Evolutionary conservation across 306 rosid species (phyloP).

Genomic region (Acmispon strigosus): DNA sequence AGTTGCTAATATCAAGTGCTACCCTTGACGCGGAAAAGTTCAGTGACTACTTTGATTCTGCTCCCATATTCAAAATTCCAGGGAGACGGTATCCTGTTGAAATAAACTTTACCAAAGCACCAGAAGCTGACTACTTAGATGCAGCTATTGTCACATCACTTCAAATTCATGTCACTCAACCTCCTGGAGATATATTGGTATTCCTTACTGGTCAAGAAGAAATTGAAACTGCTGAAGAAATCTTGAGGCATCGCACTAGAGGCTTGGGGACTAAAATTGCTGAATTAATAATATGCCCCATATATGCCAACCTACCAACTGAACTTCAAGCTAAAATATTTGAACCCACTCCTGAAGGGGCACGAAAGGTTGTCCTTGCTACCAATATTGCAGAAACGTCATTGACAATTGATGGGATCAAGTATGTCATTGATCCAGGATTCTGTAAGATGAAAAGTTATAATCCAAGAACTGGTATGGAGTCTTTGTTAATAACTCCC

Average conservation of each 20-base stretch:
- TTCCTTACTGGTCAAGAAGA: conserved; percentile 97
- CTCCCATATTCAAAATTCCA: conserved; percentile 92
- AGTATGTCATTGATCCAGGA: conserved; percentile 95
- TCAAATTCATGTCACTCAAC: conserved; percentile 86
- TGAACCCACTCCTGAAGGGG: conserved; percentile 98
- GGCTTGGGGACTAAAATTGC: conserved; percentile 95
- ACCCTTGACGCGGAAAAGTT: conserved; percentile 96
- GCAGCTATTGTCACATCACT: conserved; percentile 93
- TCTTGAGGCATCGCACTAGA: conserved; percentile 73
- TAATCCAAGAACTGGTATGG: conserved; percentile 94
- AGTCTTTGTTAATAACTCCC: conserved; percentile 74
- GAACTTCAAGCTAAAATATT: conserved; percentile 92
- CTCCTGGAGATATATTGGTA: conserved; percentile 85
- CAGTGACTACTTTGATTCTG: conserved; percentile 87
- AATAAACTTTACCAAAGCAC: conserved; percentile 81
- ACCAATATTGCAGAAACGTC: conserved; percentile 98
- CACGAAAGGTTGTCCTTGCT: conserved; percentile 91
- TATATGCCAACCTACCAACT: conserved; percentile 92
- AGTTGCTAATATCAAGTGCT: conserved; percentile 91
- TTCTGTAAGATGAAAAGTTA: conserved; percentile 56
- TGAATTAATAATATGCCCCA: conserved; percentile 88
- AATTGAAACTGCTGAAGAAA: conserved; percentile 96
- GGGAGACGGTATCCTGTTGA: conserved; percentile 94
- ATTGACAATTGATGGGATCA: conserved; percentile 92
- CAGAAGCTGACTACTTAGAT: conserved; percentile 95